Conservation (phyloP, 2,329 filamentous ascomycete species). For the Pyricularia grisea region DNA sequence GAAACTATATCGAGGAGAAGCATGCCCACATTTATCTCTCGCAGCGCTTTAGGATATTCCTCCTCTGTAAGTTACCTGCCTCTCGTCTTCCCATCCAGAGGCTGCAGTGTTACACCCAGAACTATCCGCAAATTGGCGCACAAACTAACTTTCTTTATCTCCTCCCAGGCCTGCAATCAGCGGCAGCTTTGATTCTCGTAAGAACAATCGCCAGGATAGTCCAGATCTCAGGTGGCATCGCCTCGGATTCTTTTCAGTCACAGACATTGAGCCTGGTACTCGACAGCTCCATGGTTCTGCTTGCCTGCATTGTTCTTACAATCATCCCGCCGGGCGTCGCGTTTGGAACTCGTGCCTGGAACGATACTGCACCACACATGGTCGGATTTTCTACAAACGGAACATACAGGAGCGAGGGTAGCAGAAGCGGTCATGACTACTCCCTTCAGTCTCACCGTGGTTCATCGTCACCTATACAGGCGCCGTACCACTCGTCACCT, state of each 20-base stretch:
- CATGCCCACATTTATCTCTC: conserved; percentile 31
- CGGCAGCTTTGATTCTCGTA: conserved; percentile 25
- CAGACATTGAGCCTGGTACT: conserved; percentile 27
- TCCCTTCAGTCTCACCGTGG: background rate
- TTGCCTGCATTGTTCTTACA: conserved; percentile 24
- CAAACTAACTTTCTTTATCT: background rate
- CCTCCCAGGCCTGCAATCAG: conserved; percentile 24
- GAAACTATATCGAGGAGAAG: conserved; percentile 25
- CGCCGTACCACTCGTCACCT: background rate
- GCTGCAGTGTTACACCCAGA: background rate
- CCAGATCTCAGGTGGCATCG: conserved; percentile 26
- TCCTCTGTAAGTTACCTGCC: conserved; percentile 27
- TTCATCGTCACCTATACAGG: background rate
- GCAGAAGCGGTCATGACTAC: background rate
- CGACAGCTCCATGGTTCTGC: conserved; percentile 29
- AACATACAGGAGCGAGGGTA: background rate
- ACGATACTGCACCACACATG: conserved; percentile 23
- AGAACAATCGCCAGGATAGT: conserved; percentile 31
- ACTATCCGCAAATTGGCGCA: background rate
- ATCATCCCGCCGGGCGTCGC: conserved; percentile 26
- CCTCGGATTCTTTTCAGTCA: conserved; percentile 25
- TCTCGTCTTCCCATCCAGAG: background rate
- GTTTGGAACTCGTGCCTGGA: conserved; percentile 30
- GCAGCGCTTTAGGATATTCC: conserved; percentile 29
- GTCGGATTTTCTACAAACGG: background rate